phyloP scores from a whole-genome alignment of 192 early-diverging fungal genomes.

The Diversispora eburnea region DNA sequence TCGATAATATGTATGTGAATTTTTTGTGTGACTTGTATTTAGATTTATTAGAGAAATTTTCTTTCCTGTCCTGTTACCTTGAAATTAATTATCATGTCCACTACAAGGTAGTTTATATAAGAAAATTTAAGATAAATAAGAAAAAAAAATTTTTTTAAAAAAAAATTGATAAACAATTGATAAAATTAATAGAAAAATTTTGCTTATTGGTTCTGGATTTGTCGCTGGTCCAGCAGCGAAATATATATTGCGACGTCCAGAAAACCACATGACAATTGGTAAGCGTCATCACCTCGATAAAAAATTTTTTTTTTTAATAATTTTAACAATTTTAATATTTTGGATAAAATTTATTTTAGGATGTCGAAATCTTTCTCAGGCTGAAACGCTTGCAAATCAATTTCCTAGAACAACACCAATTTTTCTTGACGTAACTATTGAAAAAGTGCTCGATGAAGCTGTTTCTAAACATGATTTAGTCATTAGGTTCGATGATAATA shows the following conservation, averaged over 20 bases:
- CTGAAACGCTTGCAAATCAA: constrained; percentile 61
- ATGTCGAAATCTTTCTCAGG: constrained; percentile 71
- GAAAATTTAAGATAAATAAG: too few relatives aligned
- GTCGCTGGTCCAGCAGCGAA: constrained; percentile 94
- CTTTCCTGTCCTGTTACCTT: too few relatives aligned
- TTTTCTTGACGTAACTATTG: constrained; percentile 78
- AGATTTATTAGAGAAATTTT: too few relatives aligned
- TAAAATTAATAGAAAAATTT: constrained; percentile 65
- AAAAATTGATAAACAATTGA: not conserved
- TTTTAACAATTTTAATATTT: not conserved
- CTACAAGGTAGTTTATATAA: too few relatives aligned
- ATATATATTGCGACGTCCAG: constrained; percentile 84
- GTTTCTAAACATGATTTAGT: constrained; percentile 85
- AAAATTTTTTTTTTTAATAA: not conserved
- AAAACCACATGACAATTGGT: constrained; percentile 91
- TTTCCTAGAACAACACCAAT: constrained; percentile 62
- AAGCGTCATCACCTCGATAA: constrained; percentile 16
- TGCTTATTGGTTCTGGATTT: constrained; percentile 95
- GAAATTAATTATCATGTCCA: too few relatives aligned
- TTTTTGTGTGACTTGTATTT: too few relatives aligned
- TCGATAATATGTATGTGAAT: too few relatives aligned
- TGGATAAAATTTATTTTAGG: constrained; percentile 44
- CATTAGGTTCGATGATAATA: constrained; percentile 59
- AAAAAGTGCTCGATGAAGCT: constrained; percentile 64
- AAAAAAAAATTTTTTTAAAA: too few relatives aligned